Percentiles rank a stretch among this genome's conserved stretches.
Evolutionary conservation across 1,139 yeast species (phyloP).

Genomic region (Candida sanyaensis): DNA sequence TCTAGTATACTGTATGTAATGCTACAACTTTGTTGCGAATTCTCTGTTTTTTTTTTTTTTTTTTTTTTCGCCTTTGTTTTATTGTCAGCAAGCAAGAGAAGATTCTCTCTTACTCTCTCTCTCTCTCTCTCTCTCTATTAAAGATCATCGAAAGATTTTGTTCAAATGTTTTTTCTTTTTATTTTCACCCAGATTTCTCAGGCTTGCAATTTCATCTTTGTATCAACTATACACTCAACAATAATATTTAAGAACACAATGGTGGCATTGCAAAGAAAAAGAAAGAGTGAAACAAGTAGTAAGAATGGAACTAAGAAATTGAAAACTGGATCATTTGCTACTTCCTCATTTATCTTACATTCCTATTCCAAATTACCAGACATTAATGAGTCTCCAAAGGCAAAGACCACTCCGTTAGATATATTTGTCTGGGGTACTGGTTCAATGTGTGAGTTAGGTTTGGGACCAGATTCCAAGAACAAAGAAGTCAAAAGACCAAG

Average conservation of each 20-base stretch:
- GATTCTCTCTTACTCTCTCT: no score
- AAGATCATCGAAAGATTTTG: background rate
- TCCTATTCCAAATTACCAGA: slow-evolving; percentile 51
- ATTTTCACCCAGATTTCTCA: background rate
- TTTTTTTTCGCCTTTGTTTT: background rate
- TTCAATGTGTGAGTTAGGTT: slow-evolving; percentile 93
- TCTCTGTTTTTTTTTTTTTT: no score
- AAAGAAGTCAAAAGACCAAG: slow-evolving; percentile 96
- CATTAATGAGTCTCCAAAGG: slow-evolving; percentile 41
- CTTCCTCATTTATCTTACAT: slow-evolving; percentile 47
- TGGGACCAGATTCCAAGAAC: slow-evolving; percentile 85
- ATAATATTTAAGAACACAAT: slow-evolving; percentile 18
- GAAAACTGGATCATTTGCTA: slow-evolving; percentile 29
- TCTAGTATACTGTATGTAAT: no score
- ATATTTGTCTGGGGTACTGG: slow-evolving; percentile 96
- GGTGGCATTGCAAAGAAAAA: slow-evolving; percentile 49
- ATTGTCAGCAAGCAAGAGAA: no score
- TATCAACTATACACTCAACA: background rate
- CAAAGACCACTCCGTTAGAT: slow-evolving; percentile 56
- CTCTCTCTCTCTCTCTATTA: background rate
- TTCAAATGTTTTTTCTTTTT: background rate
- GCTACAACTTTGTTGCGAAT: no score
- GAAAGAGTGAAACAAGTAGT: slow-evolving; percentile 22
- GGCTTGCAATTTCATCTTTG: background rate
- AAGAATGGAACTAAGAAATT: slow-evolving; percentile 24